Evolutionary conservation across 192 early-diverging fungal genomes (phyloP).

Genomic region (Neocallimastix lanati): DNA sequence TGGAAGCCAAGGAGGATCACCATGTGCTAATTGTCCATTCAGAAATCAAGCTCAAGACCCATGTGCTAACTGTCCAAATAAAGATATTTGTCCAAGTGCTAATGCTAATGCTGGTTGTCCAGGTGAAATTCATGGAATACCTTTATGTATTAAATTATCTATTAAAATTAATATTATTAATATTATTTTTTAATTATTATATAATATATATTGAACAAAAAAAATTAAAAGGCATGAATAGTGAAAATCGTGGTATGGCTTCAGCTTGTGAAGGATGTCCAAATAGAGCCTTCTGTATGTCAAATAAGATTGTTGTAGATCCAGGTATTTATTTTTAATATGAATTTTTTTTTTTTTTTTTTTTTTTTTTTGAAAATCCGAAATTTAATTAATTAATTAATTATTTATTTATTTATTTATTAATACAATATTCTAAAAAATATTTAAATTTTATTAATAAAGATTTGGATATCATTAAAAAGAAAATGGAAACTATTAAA

Average conservation of each 20-base stretch:
- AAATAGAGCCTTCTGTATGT: slow-evolving; percentile 56
- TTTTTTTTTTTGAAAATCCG: too few species aligned
- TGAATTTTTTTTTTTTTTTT: too few species aligned
- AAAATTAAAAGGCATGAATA: slow-evolving; percentile 37
- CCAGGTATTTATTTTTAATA: slow-evolving; percentile 43
- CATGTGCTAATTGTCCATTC: not conserved
- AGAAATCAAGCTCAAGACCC: not conserved
- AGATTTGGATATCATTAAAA: not conserved
- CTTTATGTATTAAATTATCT: too few species aligned
- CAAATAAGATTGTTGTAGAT: slow-evolving; percentile 60
- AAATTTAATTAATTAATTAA: too few species aligned
- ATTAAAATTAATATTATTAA: too few species aligned
- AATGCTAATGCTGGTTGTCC: not conserved
- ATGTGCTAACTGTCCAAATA: not conserved
- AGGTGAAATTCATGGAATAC: too few species aligned
- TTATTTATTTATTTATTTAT: too few species aligned
- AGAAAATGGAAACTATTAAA: slow-evolving; percentile 19
- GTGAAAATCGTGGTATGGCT: slow-evolving; percentile 47
- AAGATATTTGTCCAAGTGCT: not conserved
- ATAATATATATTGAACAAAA: too few species aligned
- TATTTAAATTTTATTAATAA: too few species aligned
- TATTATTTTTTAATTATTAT: too few species aligned
- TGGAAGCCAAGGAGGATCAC: too few species aligned
- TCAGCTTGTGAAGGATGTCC: slow-evolving; percentile 66
- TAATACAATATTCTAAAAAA: too few species aligned